Evolutionary conservation across 1,284 basidiomycete species (phyloP).

Genomic region (Tetrapyrgos nigripes): DNA sequence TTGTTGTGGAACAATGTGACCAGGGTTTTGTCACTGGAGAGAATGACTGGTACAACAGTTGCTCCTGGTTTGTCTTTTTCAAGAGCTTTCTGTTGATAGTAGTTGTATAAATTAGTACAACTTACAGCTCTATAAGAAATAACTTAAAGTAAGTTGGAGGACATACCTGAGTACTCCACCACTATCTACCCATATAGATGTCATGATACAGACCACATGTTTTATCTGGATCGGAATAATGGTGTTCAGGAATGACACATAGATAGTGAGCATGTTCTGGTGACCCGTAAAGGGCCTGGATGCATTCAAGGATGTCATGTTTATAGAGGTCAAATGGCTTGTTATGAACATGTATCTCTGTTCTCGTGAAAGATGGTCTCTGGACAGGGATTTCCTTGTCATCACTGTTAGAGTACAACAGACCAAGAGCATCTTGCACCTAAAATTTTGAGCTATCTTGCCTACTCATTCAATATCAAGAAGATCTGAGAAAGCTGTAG

Average conservation of each 20-base stretch:
- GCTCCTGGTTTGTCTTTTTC: too few species aligned
- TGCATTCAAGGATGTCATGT: neutral
- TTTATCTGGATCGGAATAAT: slow-evolving; percentile 28
- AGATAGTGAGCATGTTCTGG: too few species aligned
- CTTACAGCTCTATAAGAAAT: too few species aligned
- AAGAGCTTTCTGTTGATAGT: slow-evolving; percentile 13
- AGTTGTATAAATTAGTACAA: neutral
- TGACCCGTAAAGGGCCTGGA: slow-evolving; percentile 2
- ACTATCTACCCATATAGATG: slow-evolving; percentile 44
- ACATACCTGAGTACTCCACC: slow-evolving; percentile 43
- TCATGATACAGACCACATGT: slow-evolving; percentile 32
- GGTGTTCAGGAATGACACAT: too few species aligned
- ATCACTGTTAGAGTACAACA: neutral
- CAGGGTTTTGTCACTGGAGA: slow-evolving; percentile 35
- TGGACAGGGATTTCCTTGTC: neutral
- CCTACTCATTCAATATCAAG: neutral
- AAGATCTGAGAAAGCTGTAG: neutral
- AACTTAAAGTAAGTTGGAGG: neutral
- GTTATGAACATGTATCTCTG: neutral
- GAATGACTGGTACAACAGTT: too few species aligned
- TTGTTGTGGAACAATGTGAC: slow-evolving; percentile 43
- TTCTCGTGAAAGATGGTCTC: neutral
- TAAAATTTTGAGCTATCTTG: neutral
- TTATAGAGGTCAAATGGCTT: slow-evolving; percentile 9
- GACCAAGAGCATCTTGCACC: neutral